Conservation (phyloP, 768 basidiomycete species). For the Lyophyllum shimeji region DNA sequence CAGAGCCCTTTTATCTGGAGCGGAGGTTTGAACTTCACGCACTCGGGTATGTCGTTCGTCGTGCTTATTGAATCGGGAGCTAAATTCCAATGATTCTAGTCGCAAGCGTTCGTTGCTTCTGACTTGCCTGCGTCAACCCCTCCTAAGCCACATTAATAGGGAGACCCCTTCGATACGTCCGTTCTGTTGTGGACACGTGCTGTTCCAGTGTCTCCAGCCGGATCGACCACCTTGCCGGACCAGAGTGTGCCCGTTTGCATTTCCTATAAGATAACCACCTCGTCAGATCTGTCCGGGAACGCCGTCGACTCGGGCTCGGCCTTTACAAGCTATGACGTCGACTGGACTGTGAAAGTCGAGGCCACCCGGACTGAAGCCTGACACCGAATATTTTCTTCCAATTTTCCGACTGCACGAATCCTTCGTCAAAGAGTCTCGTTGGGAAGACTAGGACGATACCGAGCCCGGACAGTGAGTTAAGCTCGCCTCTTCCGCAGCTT, state of each 20-base stretch:
- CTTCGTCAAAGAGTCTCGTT: conserved; percentile 40
- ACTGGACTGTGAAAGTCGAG: conserved; percentile 62
- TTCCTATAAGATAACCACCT: conserved; percentile 42
- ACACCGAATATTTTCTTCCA: conserved; percentile 56
- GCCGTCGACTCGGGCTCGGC: conserved; percentile 45
- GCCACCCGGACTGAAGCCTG: conserved; percentile 47
- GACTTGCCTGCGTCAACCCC: background rate
- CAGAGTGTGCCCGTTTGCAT: conserved; percentile 53
- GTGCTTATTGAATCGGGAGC: background rate
- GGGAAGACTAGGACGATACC: conserved; percentile 55
- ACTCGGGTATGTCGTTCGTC: conserved; percentile 27
- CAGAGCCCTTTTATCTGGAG: conserved; percentile 4
- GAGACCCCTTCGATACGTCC: conserved; percentile 54
- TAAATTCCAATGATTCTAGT: conserved; percentile 25
- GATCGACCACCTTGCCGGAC: conserved; percentile 35
- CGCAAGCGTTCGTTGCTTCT: conserved; percentile 39
- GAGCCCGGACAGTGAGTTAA: conserved; percentile 38
- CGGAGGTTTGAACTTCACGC: conserved; percentile 7
- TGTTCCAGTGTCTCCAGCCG: conserved; percentile 30
- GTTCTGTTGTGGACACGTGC: conserved; percentile 61
- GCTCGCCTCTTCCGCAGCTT: background rate
- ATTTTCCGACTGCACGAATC: conserved; percentile 54
- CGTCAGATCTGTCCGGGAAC: conserved; percentile 30
- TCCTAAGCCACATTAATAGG: conserved; percentile 28
- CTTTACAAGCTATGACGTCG: conserved; percentile 57